Percentiles rank a stretch among this genome's conserved stretches.
These are phyloP conservation scores for Drechslerella coelobrocha DNA, from an alignment of 2,329 filamentous ascomycete genomes.

Conservation along the genomic window DNA sequence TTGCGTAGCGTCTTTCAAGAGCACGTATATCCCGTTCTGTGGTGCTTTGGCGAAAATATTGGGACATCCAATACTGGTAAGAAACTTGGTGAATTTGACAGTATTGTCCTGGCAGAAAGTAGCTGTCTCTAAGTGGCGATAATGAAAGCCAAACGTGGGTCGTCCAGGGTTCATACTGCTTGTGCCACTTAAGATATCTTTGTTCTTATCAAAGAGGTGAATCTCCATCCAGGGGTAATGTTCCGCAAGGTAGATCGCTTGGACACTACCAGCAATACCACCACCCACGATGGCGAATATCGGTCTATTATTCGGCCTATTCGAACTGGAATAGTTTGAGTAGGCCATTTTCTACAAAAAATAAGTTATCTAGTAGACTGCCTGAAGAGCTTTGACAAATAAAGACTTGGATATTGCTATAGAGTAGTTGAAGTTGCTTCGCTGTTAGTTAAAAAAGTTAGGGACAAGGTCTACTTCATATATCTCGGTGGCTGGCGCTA, in stretches of 20 bases:
- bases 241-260: conserved; percentile 29
- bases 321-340: conserved; percentile 1
- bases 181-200: conserved; percentile 20
- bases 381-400: neutral
- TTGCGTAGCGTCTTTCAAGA: conserved; percentile 17
- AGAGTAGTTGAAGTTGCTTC: neutral
- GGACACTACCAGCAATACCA: conserved; percentile 28
- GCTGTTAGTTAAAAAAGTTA: too few species aligned
- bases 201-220: conserved; percentile 27
- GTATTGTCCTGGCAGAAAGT: conserved; percentile 33
- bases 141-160: conserved; percentile 33
- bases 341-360: conserved; percentile 50
- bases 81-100: conserved; percentile 33
- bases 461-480: too few species aligned
- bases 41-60: conserved; percentile 32
- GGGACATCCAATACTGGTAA: conserved; percentile 20
- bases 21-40: conserved; percentile 22
- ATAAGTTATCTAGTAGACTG: neutral
- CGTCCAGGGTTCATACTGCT: conserved; percentile 32
- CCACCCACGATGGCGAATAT: conserved; percentile 27
- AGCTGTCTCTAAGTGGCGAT: conserved; percentile 22
- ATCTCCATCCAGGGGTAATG: conserved; percentile 22
- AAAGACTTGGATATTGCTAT: neutral
- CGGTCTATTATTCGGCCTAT: conserved; percentile 11
- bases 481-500: too few species aligned